Evolutionary conservation across 805 yeast species (phyloP), one percentile per base, ranked within the genome.

Genomic region (Kodamaea neixiangensis): DNA sequence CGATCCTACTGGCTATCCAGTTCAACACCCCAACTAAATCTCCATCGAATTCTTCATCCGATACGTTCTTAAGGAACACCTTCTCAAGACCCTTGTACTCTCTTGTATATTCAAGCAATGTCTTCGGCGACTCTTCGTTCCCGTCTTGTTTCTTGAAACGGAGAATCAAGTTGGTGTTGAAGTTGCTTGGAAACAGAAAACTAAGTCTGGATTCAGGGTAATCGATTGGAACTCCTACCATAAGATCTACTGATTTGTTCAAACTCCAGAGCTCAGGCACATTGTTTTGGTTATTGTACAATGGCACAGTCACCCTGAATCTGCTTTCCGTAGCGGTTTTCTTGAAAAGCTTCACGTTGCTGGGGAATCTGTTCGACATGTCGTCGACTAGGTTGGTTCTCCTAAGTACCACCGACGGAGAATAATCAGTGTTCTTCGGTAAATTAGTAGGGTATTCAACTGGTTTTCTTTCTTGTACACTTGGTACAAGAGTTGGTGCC

Each of bases 251-350:
- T 9, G 50, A 9, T 54, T 40, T 57, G 47, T 64, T 58, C 22
- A 53, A 46, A 2, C 47, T 44, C 77, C 76, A 73, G 7, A 66
- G 44, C 11, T 54, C 54, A 1, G 77, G 78, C 5, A 63, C 38
- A 11, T 46, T 45, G 9, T 45, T 25, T 3, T 41, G 19, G 7
- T 38, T 31, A n/a, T 47, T 44, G n/a, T 33, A 44, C 11, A 71
- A 57, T 3, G 77, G 77, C 3, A 73, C 22, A 7, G 56, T 56
- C 5, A 74, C 52, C 50, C 69, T 72, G 56, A 64, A 72, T 18
- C 67, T 60, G 29, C 61, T 63, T 44, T 64, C 70, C 6, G 48
- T 25, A 17, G 45, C 45, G 6, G 56, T 49, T 37, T 50, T 54
- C 43, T 57, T 57, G 48, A 57, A 57, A 10, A 57, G 34, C 31